Evolutionary conservation across 257 asterid species (phyloP).

Genomic region (Plantago ovata): DNA sequence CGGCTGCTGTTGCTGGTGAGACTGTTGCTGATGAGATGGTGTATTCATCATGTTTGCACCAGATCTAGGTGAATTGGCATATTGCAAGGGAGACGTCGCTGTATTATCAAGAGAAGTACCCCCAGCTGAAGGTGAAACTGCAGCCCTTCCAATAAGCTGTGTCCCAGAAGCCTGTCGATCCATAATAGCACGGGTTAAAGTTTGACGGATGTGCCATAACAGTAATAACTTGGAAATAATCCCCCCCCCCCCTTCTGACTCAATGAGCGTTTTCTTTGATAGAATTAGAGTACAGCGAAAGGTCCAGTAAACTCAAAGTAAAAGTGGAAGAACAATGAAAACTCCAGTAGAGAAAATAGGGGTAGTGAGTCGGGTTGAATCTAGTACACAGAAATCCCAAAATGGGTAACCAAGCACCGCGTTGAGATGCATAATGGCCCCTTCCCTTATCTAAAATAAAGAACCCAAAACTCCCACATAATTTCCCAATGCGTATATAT

Average conservation of each 20-base stretch:
- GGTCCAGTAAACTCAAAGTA: not conserved
- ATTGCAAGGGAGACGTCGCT: slow-evolving; percentile 77
- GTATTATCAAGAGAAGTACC: slow-evolving; percentile 69
- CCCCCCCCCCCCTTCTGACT: no score
- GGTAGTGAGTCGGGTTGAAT: not conserved
- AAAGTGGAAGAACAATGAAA: not conserved
- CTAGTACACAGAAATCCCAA: not conserved
- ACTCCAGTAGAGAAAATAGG: not conserved
- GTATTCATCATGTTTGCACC: slow-evolving; percentile 87
- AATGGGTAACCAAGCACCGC: no score
- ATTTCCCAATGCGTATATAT: not conserved
- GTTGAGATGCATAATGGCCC: no score
- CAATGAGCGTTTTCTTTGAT: no score
- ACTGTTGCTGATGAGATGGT: slow-evolving; percentile 93
- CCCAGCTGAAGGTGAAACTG: slow-evolving; percentile 83
- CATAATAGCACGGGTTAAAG: slow-evolving; percentile 22
- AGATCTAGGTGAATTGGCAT: slow-evolving; percentile 92
- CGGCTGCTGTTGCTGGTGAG: slow-evolving; percentile 49
- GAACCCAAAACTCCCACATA: not conserved
- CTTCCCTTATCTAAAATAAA: not conserved
- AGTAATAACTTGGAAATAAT: no score
- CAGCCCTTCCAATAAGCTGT: slow-evolving; percentile 71
- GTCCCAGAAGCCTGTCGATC: slow-evolving; percentile 62
- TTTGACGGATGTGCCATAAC: slow-evolving; percentile 16
- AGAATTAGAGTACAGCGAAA: no score